Percentiles rank a stretch among this genome's conserved stretches.
Conservation (phyloP, 441 rosid genomes). For the Populus hybrid region DNA sequence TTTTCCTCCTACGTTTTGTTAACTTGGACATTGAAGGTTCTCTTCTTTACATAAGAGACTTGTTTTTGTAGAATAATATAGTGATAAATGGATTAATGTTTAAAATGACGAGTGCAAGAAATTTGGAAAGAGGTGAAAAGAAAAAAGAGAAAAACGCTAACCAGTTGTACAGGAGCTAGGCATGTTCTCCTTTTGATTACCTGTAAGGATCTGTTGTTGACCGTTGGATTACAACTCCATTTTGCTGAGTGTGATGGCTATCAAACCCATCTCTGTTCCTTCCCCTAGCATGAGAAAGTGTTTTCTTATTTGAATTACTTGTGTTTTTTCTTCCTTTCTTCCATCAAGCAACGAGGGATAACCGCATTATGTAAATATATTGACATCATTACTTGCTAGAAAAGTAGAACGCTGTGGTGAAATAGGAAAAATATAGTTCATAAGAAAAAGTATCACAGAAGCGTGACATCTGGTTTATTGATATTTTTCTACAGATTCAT, state of each 20-base stretch:
- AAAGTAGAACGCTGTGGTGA: background rate
- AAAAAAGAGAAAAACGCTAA: no score
- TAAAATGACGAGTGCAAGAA: no score
- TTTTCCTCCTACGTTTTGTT: no score
- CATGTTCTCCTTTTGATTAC: no score
- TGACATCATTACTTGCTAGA: background rate
- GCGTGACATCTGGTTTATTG: slow-evolving; percentile 13
- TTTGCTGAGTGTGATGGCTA: background rate
- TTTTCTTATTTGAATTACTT: background rate
- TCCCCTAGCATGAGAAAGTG: background rate
- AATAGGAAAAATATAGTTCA: background rate
- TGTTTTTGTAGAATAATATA: no score
- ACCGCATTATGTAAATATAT: background rate
- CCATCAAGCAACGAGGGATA: background rate
- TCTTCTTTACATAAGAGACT: no score
- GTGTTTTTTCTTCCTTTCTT: background rate
- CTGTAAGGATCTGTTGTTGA: no score
- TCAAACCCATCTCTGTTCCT: background rate
- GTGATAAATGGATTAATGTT: no score
- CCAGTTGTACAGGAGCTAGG: no score
- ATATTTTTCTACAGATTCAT: background rate
- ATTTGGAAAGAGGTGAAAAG: no score
- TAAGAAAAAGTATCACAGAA: background rate
- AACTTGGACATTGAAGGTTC: no score
- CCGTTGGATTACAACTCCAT: background rate